These are phyloP conservation scores for Mercurialis annua DNA, from an alignment of 345 rosid species.

Conservation along the genomic window DNA sequence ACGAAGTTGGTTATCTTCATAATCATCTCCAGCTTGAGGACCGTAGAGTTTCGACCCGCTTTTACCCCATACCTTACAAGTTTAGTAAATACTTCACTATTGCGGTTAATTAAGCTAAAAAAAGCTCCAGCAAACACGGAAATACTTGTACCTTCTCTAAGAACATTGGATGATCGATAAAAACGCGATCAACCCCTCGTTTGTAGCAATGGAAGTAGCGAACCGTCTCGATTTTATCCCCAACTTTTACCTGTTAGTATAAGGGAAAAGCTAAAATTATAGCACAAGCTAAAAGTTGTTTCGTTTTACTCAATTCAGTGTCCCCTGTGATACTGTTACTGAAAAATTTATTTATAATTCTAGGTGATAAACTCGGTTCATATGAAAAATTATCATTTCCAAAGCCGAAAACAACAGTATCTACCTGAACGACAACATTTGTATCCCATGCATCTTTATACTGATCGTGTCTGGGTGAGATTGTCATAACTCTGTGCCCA, in stretches of 20 bases:
- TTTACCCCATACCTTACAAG: conserved; percentile 70
- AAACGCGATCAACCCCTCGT: conserved; percentile 82
- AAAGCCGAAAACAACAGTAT: no score
- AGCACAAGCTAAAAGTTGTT: no score
- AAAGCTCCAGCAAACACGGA: no score
- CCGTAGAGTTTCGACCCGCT: conserved; percentile 85
- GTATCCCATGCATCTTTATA: conserved; percentile 94
- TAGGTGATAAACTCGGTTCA: no score
- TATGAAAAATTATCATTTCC: no score
- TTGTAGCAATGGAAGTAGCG: conserved; percentile 88
- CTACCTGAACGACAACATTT: conserved; percentile 41
- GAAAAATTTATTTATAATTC: no score
- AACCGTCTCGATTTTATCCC: conserved; percentile 50
- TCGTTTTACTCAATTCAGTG: no score
- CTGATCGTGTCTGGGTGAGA: conserved; percentile 79
- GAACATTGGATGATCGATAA: conserved; percentile 84
- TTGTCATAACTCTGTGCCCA: conserved; percentile 82
- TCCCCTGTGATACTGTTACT: no score
- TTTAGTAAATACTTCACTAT: conserved; percentile 8
- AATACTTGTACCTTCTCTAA: conserved; percentile 56
- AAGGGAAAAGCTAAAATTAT: no score
- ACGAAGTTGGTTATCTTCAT: conserved; percentile 73
- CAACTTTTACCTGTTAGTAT: conserved; percentile 46
- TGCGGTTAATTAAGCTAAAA: background rate
- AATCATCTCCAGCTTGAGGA: conserved; percentile 66